Evolutionary conservation across 1,284 basidiomycete species (phyloP).

Genomic region (Trichosporon ovoides): DNA sequence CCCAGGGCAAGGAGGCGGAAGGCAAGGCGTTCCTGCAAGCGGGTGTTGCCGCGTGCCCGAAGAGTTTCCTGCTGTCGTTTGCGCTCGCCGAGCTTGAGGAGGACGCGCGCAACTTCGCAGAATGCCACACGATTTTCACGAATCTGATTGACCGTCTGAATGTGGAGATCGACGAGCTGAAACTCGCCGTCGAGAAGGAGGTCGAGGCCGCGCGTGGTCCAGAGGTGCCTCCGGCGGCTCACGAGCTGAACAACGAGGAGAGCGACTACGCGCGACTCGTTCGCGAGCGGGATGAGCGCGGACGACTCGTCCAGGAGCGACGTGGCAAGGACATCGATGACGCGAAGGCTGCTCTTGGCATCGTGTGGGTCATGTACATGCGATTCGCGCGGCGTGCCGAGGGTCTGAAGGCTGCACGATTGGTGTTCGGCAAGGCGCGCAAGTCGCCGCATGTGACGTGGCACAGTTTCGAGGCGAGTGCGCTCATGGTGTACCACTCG

Average conservation of each 20-base stretch:
- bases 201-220: slow-evolving; percentile 49
- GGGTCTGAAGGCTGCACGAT: slow-evolving; percentile 70
- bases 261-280: slow-evolving; percentile 53
- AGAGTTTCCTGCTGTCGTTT: slow-evolving; percentile 81
- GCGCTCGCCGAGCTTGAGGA: slow-evolving; percentile 83
- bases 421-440: slow-evolving; percentile 76
- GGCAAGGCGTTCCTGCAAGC: slow-evolving; percentile 72
- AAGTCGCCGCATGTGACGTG: slow-evolving; percentile 80
- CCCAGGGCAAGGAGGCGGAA: slow-evolving; percentile 73
- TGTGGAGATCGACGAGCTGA: slow-evolving; percentile 64
- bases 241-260: slow-evolving; percentile 40
- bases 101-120: slow-evolving; percentile 58
- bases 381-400: slow-evolving; percentile 78
- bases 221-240: slow-evolving; percentile 33
- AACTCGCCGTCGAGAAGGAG: slow-evolving; percentile 54
- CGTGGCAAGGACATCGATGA: slow-evolving; percentile 52
- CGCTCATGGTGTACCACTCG: slow-evolving; percentile 92
- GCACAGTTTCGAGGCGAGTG: slow-evolving; percentile 91
- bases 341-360: slow-evolving; percentile 51
- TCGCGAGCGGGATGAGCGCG: slow-evolving; percentile 61
- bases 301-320: slow-evolving; percentile 48
- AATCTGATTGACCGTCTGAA: slow-evolving; percentile 66
- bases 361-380: slow-evolving; percentile 79
- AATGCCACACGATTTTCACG: slow-evolving; percentile 65
- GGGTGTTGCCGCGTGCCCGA: slow-evolving; percentile 82